These are phyloP conservation scores for Pholiota microspora DNA, from an alignment of 768 basidiomycete genomes.

Conservation along the genomic window DNA sequence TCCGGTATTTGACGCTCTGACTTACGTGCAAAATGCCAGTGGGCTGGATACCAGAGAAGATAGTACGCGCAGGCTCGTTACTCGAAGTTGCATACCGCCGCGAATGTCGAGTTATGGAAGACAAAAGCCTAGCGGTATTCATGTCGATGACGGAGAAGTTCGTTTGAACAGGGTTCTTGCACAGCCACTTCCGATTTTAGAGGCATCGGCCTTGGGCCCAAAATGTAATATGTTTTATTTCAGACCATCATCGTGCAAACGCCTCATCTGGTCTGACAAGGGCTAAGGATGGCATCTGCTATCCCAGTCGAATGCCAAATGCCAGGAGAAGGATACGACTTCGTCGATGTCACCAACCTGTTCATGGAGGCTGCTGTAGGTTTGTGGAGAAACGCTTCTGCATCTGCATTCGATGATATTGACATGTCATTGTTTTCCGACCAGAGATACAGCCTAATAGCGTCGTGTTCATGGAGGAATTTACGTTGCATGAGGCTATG, in stretches of 20 bases:
- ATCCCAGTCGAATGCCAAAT: conserved; percentile 22
- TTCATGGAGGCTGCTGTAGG: conserved; percentile 64
- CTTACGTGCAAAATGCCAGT: conserved; percentile 88
- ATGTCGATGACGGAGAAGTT: background rate
- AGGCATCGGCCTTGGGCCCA: background rate
- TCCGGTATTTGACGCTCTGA: conserved; percentile 5
- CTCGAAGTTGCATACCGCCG: conserved; percentile 16
- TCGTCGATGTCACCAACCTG: conserved; percentile 59
- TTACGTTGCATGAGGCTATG: conserved; percentile 89
- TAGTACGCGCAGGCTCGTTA: conserved; percentile 32
- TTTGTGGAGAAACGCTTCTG: conserved; percentile 26
- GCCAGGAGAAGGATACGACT: conserved; percentile 59
- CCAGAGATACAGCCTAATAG: conserved; percentile 64
- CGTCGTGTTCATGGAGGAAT: conserved; percentile 65
- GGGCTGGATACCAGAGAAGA: conserved; percentile 93
- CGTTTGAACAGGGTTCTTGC: conserved; percentile 20
- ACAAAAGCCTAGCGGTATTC: conserved; percentile 7
- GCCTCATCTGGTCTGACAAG: conserved; percentile 4
- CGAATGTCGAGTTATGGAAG: conserved; percentile 11
- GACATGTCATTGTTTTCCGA: conserved; percentile 8
- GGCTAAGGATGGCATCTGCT: conserved; percentile 14
- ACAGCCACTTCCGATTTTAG: conserved; percentile 31
- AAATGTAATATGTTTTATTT: conserved; percentile 18
- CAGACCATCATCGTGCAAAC: conserved; percentile 14
- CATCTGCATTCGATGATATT: conserved; percentile 1